A percentile compares a stretch with the other conserved stretches of the same genome.
Evolutionary conservation across 2,329 filamentous ascomycete genomes (phyloP).

Genomic region (Cytospora schulzeri): DNA sequence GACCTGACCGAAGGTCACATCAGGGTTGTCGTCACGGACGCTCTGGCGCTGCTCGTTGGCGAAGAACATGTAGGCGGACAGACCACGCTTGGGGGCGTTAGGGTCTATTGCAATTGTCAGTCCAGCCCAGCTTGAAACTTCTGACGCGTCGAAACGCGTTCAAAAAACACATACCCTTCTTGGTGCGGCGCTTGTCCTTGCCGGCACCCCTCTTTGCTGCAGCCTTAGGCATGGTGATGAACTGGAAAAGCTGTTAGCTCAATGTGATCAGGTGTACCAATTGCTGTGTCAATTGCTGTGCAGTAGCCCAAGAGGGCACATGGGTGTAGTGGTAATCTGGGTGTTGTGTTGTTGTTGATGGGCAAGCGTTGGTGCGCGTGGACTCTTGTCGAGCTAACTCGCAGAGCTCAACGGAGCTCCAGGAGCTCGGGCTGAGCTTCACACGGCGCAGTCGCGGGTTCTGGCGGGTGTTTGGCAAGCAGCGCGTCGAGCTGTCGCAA

Average conservation of each 20-base stretch:
- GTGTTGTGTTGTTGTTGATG: background rate
- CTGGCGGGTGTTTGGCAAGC: slow-evolving; percentile 15
- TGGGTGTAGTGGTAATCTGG: background rate
- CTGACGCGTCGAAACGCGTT: background rate
- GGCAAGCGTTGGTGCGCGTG: background rate
- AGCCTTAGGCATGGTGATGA: slow-evolving; percentile 61
- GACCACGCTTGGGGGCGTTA: slow-evolving; percentile 98
- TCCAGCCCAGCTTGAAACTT: background rate
- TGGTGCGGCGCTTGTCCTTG: slow-evolving; percentile 59
- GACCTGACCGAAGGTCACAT: slow-evolving; percentile 96
- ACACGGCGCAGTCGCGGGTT: slow-evolving; percentile 13
- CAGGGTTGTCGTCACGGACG: slow-evolving; percentile 96
- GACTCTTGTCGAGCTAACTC: slow-evolving; percentile 9
- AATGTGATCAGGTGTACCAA: slow-evolving; percentile 1
- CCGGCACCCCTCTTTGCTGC: slow-evolving; percentile 53
- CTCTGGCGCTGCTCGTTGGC: slow-evolving; percentile 99
- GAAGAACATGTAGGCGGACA: slow-evolving; percentile 99
- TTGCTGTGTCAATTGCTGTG: slow-evolving; percentile 3
- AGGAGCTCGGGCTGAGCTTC: slow-evolving; percentile 14
- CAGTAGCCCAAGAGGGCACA: background rate
- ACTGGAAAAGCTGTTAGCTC: slow-evolving; percentile 37
- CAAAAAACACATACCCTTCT: slow-evolving; percentile 57
- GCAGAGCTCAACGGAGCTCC: slow-evolving; percentile 11
- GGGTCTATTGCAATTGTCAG: slow-evolving; percentile 63
- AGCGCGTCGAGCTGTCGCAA: slow-evolving; percentile 37